Conservation (phyloP, 2,329 filamentous ascomycete genomes). For the Tympanopsis confertula region DNA sequence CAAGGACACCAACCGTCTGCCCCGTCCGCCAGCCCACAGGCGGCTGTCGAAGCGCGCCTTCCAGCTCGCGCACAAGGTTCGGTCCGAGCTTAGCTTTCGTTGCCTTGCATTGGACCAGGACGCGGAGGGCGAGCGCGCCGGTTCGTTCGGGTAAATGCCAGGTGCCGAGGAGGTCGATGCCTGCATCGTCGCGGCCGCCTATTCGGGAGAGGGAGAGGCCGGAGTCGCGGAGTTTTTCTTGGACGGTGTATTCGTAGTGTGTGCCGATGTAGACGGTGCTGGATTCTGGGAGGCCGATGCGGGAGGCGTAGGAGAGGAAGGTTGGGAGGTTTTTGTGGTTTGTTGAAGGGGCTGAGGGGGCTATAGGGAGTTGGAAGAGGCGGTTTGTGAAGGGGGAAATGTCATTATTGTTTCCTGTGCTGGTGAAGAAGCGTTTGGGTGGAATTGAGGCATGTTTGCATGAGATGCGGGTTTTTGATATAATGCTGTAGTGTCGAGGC, state of each 20-base stretch:
- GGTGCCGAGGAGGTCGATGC: constrained; percentile 30
- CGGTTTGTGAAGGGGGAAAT: constrained; percentile 16
- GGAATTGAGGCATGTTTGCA: not conserved
- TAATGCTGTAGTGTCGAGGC: too few species aligned
- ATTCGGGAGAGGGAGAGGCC: constrained; percentile 26
- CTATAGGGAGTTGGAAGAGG: constrained; percentile 19
- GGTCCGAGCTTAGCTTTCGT: constrained; percentile 25
- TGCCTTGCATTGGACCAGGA: constrained; percentile 32
- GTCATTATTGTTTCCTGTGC: not conserved
- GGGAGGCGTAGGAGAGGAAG: constrained; percentile 25
- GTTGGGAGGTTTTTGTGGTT: constrained; percentile 21
- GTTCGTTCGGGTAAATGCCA: constrained; percentile 23
- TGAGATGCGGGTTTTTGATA: too few species aligned
- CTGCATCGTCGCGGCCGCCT: constrained; percentile 29
- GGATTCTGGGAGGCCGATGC: constrained; percentile 17
- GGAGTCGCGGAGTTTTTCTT: constrained; percentile 20
- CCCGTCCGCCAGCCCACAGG: not conserved
- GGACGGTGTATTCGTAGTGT: constrained; percentile 31
- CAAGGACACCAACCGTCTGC: not conserved
- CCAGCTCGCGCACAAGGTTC: constrained; percentile 29
- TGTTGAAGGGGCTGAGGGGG: constrained; percentile 17
- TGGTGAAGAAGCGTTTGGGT: not conserved
- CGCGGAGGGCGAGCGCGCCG: constrained; percentile 20
- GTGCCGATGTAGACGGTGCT: constrained; percentile 29
- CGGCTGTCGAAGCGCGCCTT: constrained; percentile 7